A percentile compares a stretch with the other conserved stretches of the same genome.
phyloP scores from a whole-genome alignment of 768 basidiomycete species.

The Suillus cothurnatus region DNA sequence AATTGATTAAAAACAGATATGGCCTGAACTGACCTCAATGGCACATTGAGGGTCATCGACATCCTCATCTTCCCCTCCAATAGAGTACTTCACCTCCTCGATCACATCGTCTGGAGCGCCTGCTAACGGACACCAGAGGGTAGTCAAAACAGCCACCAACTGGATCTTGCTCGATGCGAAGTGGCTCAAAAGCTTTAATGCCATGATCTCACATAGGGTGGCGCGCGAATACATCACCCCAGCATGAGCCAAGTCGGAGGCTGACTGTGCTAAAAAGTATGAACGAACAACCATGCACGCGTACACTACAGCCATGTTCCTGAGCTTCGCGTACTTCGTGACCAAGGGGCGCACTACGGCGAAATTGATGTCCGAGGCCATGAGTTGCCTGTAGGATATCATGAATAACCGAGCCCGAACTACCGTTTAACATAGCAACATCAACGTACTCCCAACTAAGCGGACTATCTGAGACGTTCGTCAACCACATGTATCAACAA shows the following conservation, averaged over 20 bases:
- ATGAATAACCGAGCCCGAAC: conserved; percentile 9
- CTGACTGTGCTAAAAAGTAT: conserved; percentile 73
- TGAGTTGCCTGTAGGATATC: conserved; percentile 60
- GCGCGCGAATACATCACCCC: conserved; percentile 73
- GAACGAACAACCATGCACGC: conserved; percentile 77
- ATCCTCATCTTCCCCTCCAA: conserved; percentile 58
- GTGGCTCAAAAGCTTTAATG: conserved; percentile 79
- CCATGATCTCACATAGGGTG: conserved; percentile 83
- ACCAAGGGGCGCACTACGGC: conserved; percentile 77
- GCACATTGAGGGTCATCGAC: conserved; percentile 77
- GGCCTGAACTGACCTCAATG: conserved; percentile 65
- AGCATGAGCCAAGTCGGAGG: conserved; percentile 75
- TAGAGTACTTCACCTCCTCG: conserved; percentile 59
- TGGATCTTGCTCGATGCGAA: conserved; percentile 79
- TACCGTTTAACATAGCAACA: not conserved
- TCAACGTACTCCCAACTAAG: conserved; percentile 77
- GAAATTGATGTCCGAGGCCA: conserved; percentile 82
- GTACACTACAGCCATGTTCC: conserved; percentile 75
- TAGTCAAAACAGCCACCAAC: conserved; percentile 75
- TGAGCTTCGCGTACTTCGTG: conserved; percentile 73
- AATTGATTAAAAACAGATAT: not conserved
- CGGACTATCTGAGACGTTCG: conserved; percentile 55
- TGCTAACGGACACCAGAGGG: conserved; percentile 82
- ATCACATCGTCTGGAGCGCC: conserved; percentile 71
- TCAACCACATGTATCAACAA: conserved; percentile 4